Evolutionary conservation across 2,329 filamentous ascomycete species (phyloP).

Genomic region (Colletotrichum sidae): DNA sequence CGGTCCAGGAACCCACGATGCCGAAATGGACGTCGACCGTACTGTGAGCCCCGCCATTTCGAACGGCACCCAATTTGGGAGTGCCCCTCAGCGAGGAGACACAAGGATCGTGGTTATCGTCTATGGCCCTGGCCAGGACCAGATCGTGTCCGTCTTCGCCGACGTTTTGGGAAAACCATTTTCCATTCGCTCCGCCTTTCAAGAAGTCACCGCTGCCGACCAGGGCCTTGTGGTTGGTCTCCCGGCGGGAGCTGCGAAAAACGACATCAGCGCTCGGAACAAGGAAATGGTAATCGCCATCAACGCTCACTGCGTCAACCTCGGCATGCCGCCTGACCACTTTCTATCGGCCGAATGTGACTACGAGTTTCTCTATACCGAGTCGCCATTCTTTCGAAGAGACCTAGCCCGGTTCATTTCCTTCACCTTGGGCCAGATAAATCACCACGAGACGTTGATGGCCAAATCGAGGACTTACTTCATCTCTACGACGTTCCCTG

Average conservation of each 20-base stretch:
- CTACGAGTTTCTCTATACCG: slow-evolving; percentile 88
- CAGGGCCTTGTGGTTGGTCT: slow-evolving; percentile 77
- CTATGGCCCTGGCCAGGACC: slow-evolving; percentile 77
- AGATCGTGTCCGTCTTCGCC: slow-evolving; percentile 79
- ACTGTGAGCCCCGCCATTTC: slow-evolving; percentile 48
- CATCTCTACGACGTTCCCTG: slow-evolving; percentile 89
- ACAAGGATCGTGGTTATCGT: slow-evolving; percentile 73
- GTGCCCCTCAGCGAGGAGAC: slow-evolving; percentile 64
- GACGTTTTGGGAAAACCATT: slow-evolving; percentile 83
- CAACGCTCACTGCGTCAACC: slow-evolving; percentile 80
- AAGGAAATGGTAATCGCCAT: slow-evolving; percentile 73
- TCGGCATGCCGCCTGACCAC: slow-evolving; percentile 76
- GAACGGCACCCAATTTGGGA: slow-evolving; percentile 56
- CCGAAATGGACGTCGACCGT: slow-evolving; percentile 50
- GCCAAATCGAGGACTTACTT: slow-evolving; percentile 84
- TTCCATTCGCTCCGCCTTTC: slow-evolving; percentile 67
- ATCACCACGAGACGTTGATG: slow-evolving; percentile 81
- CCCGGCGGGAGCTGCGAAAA: slow-evolving; percentile 65
- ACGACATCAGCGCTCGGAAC: slow-evolving; percentile 69
- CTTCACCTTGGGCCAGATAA: slow-evolving; percentile 82
- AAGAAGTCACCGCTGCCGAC: slow-evolving; percentile 64
- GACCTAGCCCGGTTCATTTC: slow-evolving; percentile 84
- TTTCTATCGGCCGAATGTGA: slow-evolving; percentile 77
- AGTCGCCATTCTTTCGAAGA: slow-evolving; percentile 76
- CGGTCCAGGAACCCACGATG: slow-evolving; percentile 39